phyloP scores from a whole-genome alignment of 2,329 filamentous ascomycete genomes.

The Hymenoscyphus fraxineus region DNA sequence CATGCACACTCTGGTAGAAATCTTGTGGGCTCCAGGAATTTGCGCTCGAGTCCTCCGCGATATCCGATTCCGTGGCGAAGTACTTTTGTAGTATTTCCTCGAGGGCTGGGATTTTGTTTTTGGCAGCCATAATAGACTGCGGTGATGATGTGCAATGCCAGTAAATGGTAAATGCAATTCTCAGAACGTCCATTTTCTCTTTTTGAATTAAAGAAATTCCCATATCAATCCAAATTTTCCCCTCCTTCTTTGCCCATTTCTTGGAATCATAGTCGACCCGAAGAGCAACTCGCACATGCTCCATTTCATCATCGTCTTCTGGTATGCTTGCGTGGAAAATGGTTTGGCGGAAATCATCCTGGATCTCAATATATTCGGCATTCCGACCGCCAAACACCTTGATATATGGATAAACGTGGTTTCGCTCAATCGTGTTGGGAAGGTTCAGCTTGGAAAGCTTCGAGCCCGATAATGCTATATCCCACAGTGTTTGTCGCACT shows the following conservation, averaged over 20 bases:
- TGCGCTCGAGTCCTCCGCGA: conserved; percentile 16
- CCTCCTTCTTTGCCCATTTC: conserved; percentile 25
- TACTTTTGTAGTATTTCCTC: conserved; percentile 30
- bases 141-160: conserved; percentile 32
- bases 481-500: conserved; percentile 27
- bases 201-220: conserved; percentile 22
- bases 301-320: conserved; percentile 10
- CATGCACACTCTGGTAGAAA: conserved; percentile 68
- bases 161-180: conserved; percentile 29
- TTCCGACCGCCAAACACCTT: conserved; percentile 15
- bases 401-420: conserved; percentile 19
- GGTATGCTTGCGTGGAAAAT: conserved; percentile 23
- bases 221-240: conserved; percentile 31
- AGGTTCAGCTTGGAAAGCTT: conserved; percentile 19
- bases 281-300: conserved; percentile 28
- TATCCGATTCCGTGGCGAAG: conserved; percentile 20
- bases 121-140: conserved; percentile 17
- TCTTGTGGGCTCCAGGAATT: conserved; percentile 46
- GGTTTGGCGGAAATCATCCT: conserved; percentile 17
- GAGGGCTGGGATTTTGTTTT: conserved; percentile 20
- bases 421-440: conserved; percentile 17
- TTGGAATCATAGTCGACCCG: conserved; percentile 22
- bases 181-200: conserved; percentile 23
- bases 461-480: conserved; percentile 22
- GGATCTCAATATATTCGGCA: conserved; percentile 23